Evolutionary conservation across 2,329 filamentous ascomycete genomes (phyloP).

Genomic region (Fusarium fujikuroi): DNA sequence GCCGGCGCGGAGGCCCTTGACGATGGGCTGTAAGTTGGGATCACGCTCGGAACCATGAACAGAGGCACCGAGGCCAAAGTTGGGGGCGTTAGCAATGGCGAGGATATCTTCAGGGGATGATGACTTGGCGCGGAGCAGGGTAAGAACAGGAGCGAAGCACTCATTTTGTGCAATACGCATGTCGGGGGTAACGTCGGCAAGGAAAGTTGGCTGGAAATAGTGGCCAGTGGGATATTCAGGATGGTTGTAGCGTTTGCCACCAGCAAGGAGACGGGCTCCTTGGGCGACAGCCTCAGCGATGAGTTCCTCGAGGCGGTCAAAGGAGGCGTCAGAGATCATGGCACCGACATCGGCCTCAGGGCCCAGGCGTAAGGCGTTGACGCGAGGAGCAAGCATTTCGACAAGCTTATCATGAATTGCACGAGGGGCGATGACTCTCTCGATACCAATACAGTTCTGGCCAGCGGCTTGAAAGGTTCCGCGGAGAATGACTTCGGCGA

Average conservation of each 20-base stretch:
- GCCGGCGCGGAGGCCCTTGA: slow-evolving; percentile 77
- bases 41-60: slow-evolving; percentile 80
- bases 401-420: slow-evolving; percentile 80
- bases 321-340: slow-evolving; percentile 83
- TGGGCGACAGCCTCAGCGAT: slow-evolving; percentile 80
- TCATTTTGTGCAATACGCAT: slow-evolving; percentile 93
- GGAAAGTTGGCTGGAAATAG: slow-evolving; percentile 91
- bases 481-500: slow-evolving; percentile 86
- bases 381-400: slow-evolving; percentile 75
- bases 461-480: slow-evolving; percentile 95
- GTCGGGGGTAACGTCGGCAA: slow-evolving; percentile 84
- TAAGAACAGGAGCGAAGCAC: slow-evolving; percentile 91
- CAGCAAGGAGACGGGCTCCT: slow-evolving; percentile 84
- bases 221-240: slow-evolving; percentile 80
- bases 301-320: slow-evolving; percentile 78
- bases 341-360: slow-evolving; percentile 86
- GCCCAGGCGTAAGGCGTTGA: slow-evolving; percentile 79
- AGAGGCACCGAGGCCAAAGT: slow-evolving; percentile 87
- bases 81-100: slow-evolving; percentile 81
- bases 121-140: slow-evolving; percentile 79
- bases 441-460: slow-evolving; percentile 98
- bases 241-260: slow-evolving; percentile 78
- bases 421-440: slow-evolving; percentile 86
- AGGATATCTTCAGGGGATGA: slow-evolving; percentile 73
- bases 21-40: slow-evolving; percentile 70